phyloP scores from a whole-genome alignment of 2,329 filamentous ascomycete genomes.

The Sphaerulina vaccinii region DNA sequence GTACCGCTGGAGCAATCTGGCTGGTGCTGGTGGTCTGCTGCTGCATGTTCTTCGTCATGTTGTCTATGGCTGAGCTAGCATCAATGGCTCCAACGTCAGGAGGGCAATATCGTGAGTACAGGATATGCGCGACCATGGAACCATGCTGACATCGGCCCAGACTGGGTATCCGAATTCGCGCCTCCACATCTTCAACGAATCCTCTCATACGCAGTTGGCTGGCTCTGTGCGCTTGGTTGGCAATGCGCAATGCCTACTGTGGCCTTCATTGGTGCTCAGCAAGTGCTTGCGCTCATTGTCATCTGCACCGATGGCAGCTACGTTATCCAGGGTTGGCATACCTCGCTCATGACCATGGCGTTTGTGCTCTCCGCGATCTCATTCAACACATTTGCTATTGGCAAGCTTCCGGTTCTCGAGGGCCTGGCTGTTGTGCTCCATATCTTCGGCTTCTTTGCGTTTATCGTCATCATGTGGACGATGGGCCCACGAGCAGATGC shows the following conservation, averaged over 20 bases:
- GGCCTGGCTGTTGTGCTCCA: slow-evolving; percentile 32
- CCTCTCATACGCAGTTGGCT: slow-evolving; percentile 54
- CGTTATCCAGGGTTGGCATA: slow-evolving; percentile 28
- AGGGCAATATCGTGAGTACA: slow-evolving; percentile 43
- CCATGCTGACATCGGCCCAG: not conserved
- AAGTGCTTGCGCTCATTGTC: slow-evolving; percentile 32
- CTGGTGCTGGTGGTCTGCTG: slow-evolving; percentile 36
- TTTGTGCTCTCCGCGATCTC: slow-evolving; percentile 28
- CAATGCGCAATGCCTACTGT: slow-evolving; percentile 32
- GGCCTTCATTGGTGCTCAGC: slow-evolving; percentile 30
- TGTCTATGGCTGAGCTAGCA: slow-evolving; percentile 52
- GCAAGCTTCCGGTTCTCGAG: slow-evolving; percentile 34
- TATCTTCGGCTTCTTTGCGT: slow-evolving; percentile 34
- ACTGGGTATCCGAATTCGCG: slow-evolving; percentile 46
- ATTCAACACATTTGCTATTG: slow-evolving; percentile 34
- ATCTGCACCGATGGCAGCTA: slow-evolving; percentile 26
- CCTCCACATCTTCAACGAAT: slow-evolving; percentile 55
- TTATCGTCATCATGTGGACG: slow-evolving; percentile 32
- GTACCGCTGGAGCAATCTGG: slow-evolving; percentile 55
- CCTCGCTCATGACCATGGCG: slow-evolving; percentile 28
- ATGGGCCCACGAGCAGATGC: slow-evolving; percentile 26
- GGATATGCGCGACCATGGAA: not conserved
- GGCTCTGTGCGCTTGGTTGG: slow-evolving; percentile 35
- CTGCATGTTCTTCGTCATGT: slow-evolving; percentile 33
- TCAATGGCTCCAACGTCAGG: slow-evolving; percentile 58